These are phyloP conservation scores for Cerioporus squamosus DNA, from an alignment of 1,284 basidiomycete species.

Conservation along the genomic window DNA sequence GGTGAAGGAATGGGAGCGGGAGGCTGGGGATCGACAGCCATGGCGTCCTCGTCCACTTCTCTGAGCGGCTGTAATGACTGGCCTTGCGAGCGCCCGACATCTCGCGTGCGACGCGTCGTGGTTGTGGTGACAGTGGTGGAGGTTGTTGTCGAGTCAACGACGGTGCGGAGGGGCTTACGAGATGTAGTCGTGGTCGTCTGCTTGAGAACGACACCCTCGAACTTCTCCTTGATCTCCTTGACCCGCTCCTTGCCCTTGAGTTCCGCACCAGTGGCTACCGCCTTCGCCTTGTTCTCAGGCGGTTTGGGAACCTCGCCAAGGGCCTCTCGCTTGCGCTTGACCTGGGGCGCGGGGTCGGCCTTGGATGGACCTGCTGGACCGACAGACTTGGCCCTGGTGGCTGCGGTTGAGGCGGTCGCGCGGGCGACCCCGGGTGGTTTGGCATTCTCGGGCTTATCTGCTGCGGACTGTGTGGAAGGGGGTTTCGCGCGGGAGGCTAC, in stretches of 20 bases:
- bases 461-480: conserved; percentile 44
- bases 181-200: conserved; percentile 41
- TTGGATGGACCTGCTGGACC: conserved; percentile 38
- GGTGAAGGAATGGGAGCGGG: conserved; percentile 32
- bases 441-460: conserved; percentile 40
- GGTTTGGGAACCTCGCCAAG: conserved; percentile 67
- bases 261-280: conserved; percentile 27
- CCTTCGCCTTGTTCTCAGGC: conserved; percentile 47
- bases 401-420: conserved; percentile 40
- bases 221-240: conserved; percentile 49
- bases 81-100: conserved; percentile 16
- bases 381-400: conserved; percentile 40
- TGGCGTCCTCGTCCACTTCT: conserved; percentile 42
- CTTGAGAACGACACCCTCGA: conserved; percentile 60
- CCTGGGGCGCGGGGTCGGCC: conserved; percentile 44
- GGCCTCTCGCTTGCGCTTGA: conserved; percentile 77
- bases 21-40: conserved; percentile 55
- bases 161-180: conserved; percentile 27
- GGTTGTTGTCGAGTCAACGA: conserved; percentile 35
- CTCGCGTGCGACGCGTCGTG: conserved; percentile 33
- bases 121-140: conserved; percentile 33
- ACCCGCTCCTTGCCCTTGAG: conserved; percentile 46
- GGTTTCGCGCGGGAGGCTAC: conserved; percentile 63
- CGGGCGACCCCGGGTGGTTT: conserved; percentile 34
- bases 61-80: conserved; percentile 32